Base-by-base conservation (phyloP, 2,329 filamentous ascomycete species). In the Alternaria rosae region DNA sequence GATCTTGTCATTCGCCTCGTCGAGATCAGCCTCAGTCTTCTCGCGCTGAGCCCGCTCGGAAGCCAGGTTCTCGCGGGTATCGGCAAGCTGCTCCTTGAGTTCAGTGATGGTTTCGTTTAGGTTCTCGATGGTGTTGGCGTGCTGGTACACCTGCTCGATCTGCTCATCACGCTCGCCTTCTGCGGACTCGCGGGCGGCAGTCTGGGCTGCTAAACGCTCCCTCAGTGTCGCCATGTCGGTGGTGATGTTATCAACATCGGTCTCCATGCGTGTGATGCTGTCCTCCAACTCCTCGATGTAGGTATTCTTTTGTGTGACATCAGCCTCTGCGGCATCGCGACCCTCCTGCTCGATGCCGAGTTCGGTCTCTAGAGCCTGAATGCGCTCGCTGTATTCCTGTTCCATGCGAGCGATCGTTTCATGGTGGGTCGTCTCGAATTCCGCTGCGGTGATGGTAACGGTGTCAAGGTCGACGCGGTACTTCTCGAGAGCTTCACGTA, bases 11-110 rank as follows among this genome's bases (percentile, higher is more conserved):
- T 82, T 80, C 23, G 78, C 77, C 11, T 80, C 76, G 32, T 84
- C 82, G 1, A 84, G 75, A 23, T 78, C 79, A 10, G 69, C 69
- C 66, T 84, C 81, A 4, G 81, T 82, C 20, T 76, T 73, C 60
- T 83, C 80, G 28, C 80, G 81, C 67, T 84, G 81, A 6, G 63
- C 67, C 23, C 76, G 79, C 70, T 84, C 82, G n/a, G 76, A 69
- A 11, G 79, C 78, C 35, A 81, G 76, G 21, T 79, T 72, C 6
- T 69, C 62, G 20, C 77, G 79, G 23, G 81, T 73, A 7, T 78
- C 73, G 8, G 72, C 76, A 28, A 83, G 67, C 62, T 83, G 72
- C 11, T 72, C 65, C 42, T 80, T 72, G 10, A 84, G 76, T 11
- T 81, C 78, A 9, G 70, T 62, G 28, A 83, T 75, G n/a, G 74